Conservation (phyloP, 1,284 basidiomycete species). For the Apiotrichum domesticum region DNA sequence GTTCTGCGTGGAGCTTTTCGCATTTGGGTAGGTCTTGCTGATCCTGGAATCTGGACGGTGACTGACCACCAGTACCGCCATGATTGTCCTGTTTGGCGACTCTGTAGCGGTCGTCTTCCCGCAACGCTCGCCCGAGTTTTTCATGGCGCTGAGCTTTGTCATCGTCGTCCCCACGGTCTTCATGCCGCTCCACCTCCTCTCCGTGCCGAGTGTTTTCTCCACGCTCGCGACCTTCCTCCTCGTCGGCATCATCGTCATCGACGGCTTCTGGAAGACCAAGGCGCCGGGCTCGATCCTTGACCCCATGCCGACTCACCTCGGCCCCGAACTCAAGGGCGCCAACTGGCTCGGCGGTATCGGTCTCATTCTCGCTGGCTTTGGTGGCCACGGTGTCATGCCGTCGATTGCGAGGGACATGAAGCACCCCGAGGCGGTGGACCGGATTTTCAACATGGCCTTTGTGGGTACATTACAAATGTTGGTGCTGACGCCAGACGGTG, state of each 20-base stretch:
- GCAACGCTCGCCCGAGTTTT: slow-evolving; percentile 59
- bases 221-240: slow-evolving; percentile 73
- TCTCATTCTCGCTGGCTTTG: slow-evolving; percentile 93
- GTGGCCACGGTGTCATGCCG: slow-evolving; percentile 89
- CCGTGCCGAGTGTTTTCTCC: slow-evolving; percentile 76
- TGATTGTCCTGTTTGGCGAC: slow-evolving; percentile 80
- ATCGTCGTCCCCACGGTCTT: slow-evolving; percentile 76
- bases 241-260: slow-evolving; percentile 71
- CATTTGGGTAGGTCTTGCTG: slow-evolving; percentile 38
- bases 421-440: slow-evolving; percentile 71
- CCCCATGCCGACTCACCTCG: slow-evolving; percentile 64
- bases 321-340: slow-evolving; percentile 53
- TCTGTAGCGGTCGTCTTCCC: slow-evolving; percentile 70
- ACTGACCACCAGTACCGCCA: slow-evolving; percentile 57
- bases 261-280: slow-evolving; percentile 72
- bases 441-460: slow-evolving; percentile 48
- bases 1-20: slow-evolving; percentile 80
- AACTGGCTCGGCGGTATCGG: slow-evolving; percentile 58
- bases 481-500: slow-evolving; percentile 3
- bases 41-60: neutral
- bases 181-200: slow-evolving; percentile 73
- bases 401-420: slow-evolving; percentile 84
- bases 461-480: slow-evolving; percentile 18
- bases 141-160: slow-evolving; percentile 67
- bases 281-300: slow-evolving; percentile 75